phyloP scores from a whole-genome alignment of 2,329 filamentous ascomycete species.

The Paramyrothecium roridum region DNA sequence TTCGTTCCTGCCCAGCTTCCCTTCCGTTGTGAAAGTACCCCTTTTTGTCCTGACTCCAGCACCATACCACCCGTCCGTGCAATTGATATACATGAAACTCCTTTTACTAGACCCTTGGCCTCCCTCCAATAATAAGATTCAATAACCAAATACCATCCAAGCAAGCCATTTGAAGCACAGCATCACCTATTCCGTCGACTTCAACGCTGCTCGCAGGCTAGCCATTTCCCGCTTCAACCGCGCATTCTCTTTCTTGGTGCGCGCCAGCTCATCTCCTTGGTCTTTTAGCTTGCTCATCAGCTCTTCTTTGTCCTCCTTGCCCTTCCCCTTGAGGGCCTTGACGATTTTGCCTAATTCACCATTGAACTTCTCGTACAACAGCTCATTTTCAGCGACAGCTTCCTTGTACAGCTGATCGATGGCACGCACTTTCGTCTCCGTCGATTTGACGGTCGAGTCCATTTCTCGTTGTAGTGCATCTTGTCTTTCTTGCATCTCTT shows the following conservation, averaged over 20 bases:
- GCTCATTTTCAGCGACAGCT: conserved; percentile 84
- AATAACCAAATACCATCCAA: conserved; percentile 12
- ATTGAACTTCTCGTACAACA: conserved; percentile 89
- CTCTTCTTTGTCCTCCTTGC: conserved; percentile 76
- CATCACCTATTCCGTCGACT: conserved; percentile 34
- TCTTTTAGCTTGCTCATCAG: conserved; percentile 69
- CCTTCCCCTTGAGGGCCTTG: conserved; percentile 68
- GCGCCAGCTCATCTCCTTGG: conserved; percentile 71
- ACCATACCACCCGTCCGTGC: conserved; percentile 10
- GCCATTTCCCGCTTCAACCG: conserved; percentile 79
- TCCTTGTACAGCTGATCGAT: conserved; percentile 90
- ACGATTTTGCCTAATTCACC: conserved; percentile 83
- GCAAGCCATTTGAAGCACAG: conserved; percentile 16
- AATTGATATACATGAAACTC: conserved; percentile 13
- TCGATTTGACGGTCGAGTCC: conserved; percentile 66
- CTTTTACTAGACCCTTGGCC: conserved; percentile 10
- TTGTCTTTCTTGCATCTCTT: conserved; percentile 59
- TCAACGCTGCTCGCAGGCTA: conserved; percentile 58
- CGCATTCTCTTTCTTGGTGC: conserved; percentile 81
- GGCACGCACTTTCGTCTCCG: conserved; percentile 74
- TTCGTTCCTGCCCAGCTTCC: background rate
- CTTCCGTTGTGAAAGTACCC: background rate
- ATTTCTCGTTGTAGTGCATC: conserved; percentile 67
- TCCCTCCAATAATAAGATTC: conserved; percentile 6
- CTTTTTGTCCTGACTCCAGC: background rate